Evolutionary conservation across 305 asterid genomes (phyloP), one percentile per base, ranked within the genome.

Genomic region (Fraxinus albicans): DNA sequence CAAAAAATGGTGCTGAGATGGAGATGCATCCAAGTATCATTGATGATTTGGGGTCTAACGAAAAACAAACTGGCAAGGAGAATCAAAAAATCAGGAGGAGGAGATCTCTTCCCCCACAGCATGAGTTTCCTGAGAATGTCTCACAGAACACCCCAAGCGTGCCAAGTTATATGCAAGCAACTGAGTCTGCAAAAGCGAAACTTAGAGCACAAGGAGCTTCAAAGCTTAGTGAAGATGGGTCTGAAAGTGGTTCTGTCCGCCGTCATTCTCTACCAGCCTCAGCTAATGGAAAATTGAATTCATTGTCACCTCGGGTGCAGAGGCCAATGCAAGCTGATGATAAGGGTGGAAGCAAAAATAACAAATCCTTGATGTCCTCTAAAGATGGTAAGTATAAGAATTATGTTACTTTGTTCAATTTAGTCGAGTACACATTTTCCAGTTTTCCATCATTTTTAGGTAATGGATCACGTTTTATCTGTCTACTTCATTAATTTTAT

Each of bases 81-180:
- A 91, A 86, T 85, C 89, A 82, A 44, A 93, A 89, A 84, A 74
- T 85, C 76, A 83, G 90, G 89, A 92, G 93, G 89, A 92, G 96
- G 90, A 92, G 91, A 78, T 95, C 98, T 23, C 91, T 95, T 53
- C 94, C 96, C 12, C 85, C 92, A 25, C 92, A 93, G 90, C 93
- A 89, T 79, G 98, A 95, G 80, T 88, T 87, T 81, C 79, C 91
- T 77, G 98, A 93, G 85, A 95, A 90, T 84, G 87, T 91, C 84
- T 90, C 92, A 12, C 96, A 93, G 90, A 95, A 92, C 76, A 83
- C 91, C 58, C 90, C 96, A 53, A 91, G 89, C 81, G 78, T 95
- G 87, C 98, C 98, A 12, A 95, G 98, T 85, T 95, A 95, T 81
- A 95, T 95, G 98, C 93, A 93, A 13, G 98, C 98, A 17, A 95